These are phyloP conservation scores for Haematococcus sp. DNA, from an alignment of 139 green algal genomes.

Conservation along the genomic window DNA sequence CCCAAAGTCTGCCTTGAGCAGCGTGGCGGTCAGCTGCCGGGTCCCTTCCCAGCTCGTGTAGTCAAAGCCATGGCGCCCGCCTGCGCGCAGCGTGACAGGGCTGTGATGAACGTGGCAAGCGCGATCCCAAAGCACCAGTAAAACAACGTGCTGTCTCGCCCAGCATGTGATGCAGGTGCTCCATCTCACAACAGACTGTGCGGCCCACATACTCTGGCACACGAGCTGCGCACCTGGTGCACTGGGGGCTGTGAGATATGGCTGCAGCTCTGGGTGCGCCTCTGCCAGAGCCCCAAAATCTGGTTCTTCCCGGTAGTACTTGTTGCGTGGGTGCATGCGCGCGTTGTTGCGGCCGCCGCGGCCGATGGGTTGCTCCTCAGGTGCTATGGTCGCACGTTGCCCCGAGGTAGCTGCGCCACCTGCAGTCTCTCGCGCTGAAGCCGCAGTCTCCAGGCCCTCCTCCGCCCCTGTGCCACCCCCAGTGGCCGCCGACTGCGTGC, in stretches of 20 bases:
- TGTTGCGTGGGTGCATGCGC: constrained; percentile 65
- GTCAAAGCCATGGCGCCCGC: constrained; percentile 48
- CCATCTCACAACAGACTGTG: neutral
- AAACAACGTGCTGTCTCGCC: no score
- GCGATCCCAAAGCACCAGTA: no score
- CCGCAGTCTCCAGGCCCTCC: neutral
- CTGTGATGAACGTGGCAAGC: no score
- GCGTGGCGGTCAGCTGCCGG: constrained; percentile 67
- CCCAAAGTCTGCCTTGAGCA: constrained; percentile 70
- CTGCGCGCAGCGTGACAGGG: constrained; percentile 7
- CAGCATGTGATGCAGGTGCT: no score
- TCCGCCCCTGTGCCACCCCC: neutral
- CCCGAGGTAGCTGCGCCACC: neutral
- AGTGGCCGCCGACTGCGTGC: no score
- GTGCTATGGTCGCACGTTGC: neutral
- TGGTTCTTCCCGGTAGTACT: constrained; percentile 57
- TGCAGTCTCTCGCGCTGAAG: neutral
- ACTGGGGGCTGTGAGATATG: constrained; percentile 28
- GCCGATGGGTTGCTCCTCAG: neutral
- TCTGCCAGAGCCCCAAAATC: constrained; percentile 74
- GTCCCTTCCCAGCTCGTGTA: constrained; percentile 71
- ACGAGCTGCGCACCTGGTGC: constrained; percentile 8
- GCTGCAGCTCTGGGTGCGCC: constrained; percentile 49
- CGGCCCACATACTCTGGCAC: neutral
- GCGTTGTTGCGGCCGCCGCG: constrained; percentile 20